Percentiles rank a stretch among this genome's conserved stretches.
These are phyloP conservation scores for Aspergillus kassunensis DNA, from an alignment of 495 filamentous ascomycete species.

Conservation along the genomic window DNA sequence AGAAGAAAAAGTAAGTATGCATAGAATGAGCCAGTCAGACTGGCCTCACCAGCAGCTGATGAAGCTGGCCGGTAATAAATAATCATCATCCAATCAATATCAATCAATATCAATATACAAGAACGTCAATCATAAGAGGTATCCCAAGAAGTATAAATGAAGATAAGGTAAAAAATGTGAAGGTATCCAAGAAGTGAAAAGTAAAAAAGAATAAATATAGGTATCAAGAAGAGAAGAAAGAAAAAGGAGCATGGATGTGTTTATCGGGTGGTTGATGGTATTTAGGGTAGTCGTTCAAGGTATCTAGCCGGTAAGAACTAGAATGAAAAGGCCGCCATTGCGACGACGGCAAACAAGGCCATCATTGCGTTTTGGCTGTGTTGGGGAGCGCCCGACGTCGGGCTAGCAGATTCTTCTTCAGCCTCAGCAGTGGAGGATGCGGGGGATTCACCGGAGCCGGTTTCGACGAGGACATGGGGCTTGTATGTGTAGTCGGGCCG, in stretches of 20 bases:
- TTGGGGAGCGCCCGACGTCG: slow-evolving; percentile 6
- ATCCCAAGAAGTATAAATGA: slow-evolving; percentile 20
- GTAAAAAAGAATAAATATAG: slow-evolving; percentile 16
- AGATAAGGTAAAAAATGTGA: neutral
- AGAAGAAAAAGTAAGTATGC: neutral
- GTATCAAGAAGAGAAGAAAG: slow-evolving; percentile 13
- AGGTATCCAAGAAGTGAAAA: slow-evolving; percentile 16
- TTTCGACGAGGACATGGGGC: slow-evolving; percentile 32
- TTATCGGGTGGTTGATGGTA: too few relatives aligned
- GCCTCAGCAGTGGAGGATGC: slow-evolving; percentile 6
- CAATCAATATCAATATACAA: slow-evolving; percentile 16
- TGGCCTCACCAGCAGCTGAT: too few relatives aligned
- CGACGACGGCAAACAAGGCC: slow-evolving; percentile 6
- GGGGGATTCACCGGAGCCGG: slow-evolving; percentile 5
- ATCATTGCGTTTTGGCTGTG: slow-evolving; percentile 10
- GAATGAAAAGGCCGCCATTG: slow-evolving; percentile 8
- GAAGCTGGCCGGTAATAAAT: neutral
- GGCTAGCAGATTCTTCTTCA: slow-evolving; percentile 1
- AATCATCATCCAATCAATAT: slow-evolving; percentile 18
- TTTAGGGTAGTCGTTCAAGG: too few relatives aligned
- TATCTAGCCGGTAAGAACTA: neutral
- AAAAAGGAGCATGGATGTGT: neutral
- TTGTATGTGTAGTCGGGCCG: slow-evolving; percentile 30
- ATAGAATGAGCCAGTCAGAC: slow-evolving; percentile 9
- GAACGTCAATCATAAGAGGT: slow-evolving; percentile 21